A percentile compares a stretch with the other conserved stretches of the same genome.
Evolutionary conservation across 441 rosid genomes (phyloP).

Genomic region (Dalechampia spathulata): DNA sequence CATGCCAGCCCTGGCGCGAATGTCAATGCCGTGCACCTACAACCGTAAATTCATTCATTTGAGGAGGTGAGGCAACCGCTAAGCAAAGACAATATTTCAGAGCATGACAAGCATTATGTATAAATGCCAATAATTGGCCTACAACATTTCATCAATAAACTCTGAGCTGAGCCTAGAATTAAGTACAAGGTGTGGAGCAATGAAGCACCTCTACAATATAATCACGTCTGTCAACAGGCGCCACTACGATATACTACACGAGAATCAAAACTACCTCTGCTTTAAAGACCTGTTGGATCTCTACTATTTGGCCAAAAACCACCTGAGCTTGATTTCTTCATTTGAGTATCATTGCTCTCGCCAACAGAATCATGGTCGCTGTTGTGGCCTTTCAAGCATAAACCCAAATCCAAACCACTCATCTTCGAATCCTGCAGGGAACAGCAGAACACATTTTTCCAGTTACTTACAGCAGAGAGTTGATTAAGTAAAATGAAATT

Average conservation of each 20-base stretch:
- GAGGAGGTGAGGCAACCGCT: too few species aligned
- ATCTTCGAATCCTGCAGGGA: constrained; percentile 48
- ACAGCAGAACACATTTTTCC: background rate
- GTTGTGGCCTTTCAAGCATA: constrained; percentile 47
- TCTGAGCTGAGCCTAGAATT: background rate
- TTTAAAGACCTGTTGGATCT: background rate
- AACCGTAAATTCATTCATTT: too few species aligned
- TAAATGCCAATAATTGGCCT: background rate
- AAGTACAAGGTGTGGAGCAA: constrained; percentile 8
- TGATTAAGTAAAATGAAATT: too few species aligned
- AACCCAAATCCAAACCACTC: constrained; percentile 45
- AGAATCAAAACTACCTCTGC: too few species aligned
- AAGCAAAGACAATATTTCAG: too few species aligned
- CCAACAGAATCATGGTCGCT: constrained; percentile 16
- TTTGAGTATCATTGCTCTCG: constrained; percentile 20
- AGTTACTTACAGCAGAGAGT: background rate
- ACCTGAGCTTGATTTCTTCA: constrained; percentile 19
- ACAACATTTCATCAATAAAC: background rate
- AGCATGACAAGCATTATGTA: background rate
- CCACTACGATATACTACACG: background rate
- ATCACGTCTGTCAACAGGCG: too few species aligned
- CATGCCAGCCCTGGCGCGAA: too few species aligned
- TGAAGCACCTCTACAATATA: background rate
- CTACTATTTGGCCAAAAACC: constrained; percentile 20
- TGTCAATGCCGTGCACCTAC: too few species aligned